Evolutionary conservation across 2,329 filamentous ascomycete species (phyloP).

Genomic region (Fusarium lyarnte): DNA sequence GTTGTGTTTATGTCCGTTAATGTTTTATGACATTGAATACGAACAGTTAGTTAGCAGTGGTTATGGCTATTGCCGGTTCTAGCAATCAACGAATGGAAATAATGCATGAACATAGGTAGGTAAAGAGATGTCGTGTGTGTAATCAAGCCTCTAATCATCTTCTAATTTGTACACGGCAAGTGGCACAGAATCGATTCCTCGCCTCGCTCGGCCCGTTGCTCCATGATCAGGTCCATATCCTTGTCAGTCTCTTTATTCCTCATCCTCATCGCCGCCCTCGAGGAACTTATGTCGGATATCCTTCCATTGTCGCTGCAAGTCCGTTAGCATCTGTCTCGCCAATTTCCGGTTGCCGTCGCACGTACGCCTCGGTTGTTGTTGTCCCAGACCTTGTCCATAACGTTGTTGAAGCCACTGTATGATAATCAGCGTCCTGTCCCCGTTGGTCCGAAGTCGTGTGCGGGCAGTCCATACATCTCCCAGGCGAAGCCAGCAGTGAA

Average conservation of each 20-base stretch:
- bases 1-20: neutral
- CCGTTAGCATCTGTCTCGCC: conserved; percentile 41
- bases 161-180: conserved; percentile 49
- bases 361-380: conserved; percentile 89
- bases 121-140: conserved; percentile 32
- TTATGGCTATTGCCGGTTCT: neutral
- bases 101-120: conserved; percentile 20
- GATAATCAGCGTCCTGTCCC: conserved; percentile 46
- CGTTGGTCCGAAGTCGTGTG: conserved; percentile 23
- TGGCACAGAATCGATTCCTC: conserved; percentile 41
- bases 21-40: neutral
- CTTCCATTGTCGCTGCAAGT: conserved; percentile 93
- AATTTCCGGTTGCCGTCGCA: conserved; percentile 39
- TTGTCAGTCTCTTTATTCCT: conserved; percentile 32
- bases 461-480: conserved; percentile 77
- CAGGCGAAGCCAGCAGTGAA: conserved; percentile 90
- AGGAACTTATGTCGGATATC: conserved; percentile 95
- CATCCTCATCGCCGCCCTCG: conserved; percentile 67
- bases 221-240: conserved; percentile 19
- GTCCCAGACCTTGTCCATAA: conserved; percentile 90
- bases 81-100: neutral
- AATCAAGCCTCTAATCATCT: conserved; percentile 44
- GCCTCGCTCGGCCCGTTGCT: conserved; percentile 31
- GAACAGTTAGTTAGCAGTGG: neutral
- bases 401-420: conserved; percentile 80